Evolutionary conservation across 306 rosid species (phyloP).

Genomic region (Sesbania bispinosa): DNA sequence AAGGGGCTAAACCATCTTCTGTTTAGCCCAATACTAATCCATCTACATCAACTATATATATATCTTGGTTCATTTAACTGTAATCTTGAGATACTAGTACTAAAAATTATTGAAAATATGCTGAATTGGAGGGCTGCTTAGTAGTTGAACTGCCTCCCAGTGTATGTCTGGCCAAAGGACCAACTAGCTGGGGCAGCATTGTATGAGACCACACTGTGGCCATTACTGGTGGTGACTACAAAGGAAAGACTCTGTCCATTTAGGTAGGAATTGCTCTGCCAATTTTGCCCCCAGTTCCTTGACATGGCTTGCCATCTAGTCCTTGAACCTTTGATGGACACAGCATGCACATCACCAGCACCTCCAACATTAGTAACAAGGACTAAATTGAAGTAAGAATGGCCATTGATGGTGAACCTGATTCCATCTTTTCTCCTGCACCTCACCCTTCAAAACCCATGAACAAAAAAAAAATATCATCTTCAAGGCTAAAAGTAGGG

Average conservation of each 20-base stretch:
- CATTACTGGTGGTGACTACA: conserved; percentile 40
- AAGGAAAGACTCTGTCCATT: conserved; percentile 52
- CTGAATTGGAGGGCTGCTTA: conserved; percentile 2
- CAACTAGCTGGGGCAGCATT: conserved; percentile 40
- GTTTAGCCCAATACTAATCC: no score
- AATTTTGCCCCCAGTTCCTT: conserved; percentile 44
- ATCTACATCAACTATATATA: conserved; percentile 21
- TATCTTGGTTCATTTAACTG: not conserved
- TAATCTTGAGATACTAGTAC: not conserved
- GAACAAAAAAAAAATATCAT: not conserved
- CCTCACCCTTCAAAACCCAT: conserved; percentile 37
- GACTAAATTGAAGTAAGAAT: conserved; percentile 50
- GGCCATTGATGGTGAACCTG: conserved; percentile 49
- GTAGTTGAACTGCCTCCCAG: conserved; percentile 38
- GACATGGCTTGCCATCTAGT: conserved; percentile 53
- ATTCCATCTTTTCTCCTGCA: conserved; percentile 46
- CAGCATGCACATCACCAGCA: conserved; percentile 48
- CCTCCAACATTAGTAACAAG: conserved; percentile 53
- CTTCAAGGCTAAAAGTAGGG: not conserved
- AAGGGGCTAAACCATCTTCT: conserved; percentile 34
- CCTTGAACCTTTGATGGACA: conserved; percentile 46
- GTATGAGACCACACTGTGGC: conserved; percentile 32
- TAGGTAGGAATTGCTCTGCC: conserved; percentile 42
- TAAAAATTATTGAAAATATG: conserved; percentile 10
- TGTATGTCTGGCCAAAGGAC: conserved; percentile 52